phyloP scores from a whole-genome alignment of 306 rosid genomes.

The Pyrus communis region DNA sequence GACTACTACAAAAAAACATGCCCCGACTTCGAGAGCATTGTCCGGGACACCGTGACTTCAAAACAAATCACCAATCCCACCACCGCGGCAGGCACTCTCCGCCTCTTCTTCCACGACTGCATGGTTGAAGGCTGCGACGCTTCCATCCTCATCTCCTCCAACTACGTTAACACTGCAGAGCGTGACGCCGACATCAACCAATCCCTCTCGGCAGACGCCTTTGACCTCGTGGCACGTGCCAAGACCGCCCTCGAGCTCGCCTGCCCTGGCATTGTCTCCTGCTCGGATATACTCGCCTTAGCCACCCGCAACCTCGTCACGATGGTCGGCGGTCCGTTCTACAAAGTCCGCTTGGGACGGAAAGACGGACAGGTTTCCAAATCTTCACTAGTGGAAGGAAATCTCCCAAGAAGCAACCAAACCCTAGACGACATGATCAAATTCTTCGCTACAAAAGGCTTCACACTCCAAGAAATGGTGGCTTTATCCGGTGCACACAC shows the following conservation, averaged over 20 bases:
- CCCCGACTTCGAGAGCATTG: not conserved
- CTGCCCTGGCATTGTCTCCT: conserved; percentile 5
- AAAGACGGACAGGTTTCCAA: conserved; percentile 2
- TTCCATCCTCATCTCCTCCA: not conserved
- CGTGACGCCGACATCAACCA: conserved; percentile 6
- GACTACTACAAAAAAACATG: conserved; percentile 1
- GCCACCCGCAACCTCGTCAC: not conserved
- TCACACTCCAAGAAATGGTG: not conserved
- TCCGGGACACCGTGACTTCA: not conserved
- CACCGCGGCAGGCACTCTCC: conserved; percentile 1
- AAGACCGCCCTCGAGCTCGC: conserved; percentile 1
- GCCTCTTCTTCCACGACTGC: conserved; percentile 10
- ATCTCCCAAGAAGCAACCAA: conserved; percentile 1
- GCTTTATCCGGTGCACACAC: not conserved
- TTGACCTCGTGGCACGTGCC: not conserved
- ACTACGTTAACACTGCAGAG: not conserved
- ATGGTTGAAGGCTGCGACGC: not conserved
- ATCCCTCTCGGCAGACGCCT: conserved; percentile 2
- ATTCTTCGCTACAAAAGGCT: not conserved
- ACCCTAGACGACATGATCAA: not conserved
- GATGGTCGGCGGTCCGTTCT: not conserved
- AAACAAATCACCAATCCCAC: not conserved
- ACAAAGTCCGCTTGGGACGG: not conserved
- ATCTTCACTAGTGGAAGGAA: conserved; percentile 2
- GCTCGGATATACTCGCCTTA: not conserved